Percentiles rank a stretch among this genome's conserved stretches.
Evolutionary conservation across 2,329 filamentous ascomycete species (phyloP).

Genomic region (Calonectria honghensis): DNA sequence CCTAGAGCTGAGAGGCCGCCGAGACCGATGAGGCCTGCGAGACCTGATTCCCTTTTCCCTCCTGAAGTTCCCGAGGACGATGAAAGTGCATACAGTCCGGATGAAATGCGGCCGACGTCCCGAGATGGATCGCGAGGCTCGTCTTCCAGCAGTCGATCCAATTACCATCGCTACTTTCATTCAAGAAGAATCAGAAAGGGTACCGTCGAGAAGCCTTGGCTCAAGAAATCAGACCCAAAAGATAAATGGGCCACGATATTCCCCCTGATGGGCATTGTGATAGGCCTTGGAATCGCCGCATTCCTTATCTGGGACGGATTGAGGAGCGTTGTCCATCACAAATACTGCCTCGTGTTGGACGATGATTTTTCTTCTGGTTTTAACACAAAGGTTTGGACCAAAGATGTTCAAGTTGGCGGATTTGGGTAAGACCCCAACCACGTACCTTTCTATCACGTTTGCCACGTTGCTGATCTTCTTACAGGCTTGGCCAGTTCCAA

Average conservation of each 20-base stretch:
- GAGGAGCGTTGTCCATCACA: conserved; percentile 81
- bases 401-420: conserved; percentile 84
- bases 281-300: conserved; percentile 81
- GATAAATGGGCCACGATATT: conserved; percentile 93
- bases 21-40: conserved; percentile 16
- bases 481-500: conserved; percentile 87
- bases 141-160: conserved; percentile 53
- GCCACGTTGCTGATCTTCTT: conserved; percentile 21
- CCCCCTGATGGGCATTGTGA: conserved; percentile 80
- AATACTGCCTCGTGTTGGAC: conserved; percentile 81
- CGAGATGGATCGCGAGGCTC: conserved; percentile 63
- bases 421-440: conserved; percentile 76
- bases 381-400: conserved; percentile 79
- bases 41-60: conserved; percentile 16
- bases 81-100: conserved; percentile 55
- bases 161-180: conserved; percentile 79
- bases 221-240: conserved; percentile 81
- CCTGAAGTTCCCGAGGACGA: conserved; percentile 9
- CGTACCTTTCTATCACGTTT: no score
- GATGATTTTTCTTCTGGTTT: conserved; percentile 79
- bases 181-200: conserved; percentile 83
- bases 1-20: conserved; percentile 6
- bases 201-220: conserved; percentile 85
- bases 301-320: conserved; percentile 87
- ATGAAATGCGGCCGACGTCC: conserved; percentile 67